Evolutionary conservation across 106 monocot species (phyloP).

Genomic region (Acorus gramineus): DNA sequence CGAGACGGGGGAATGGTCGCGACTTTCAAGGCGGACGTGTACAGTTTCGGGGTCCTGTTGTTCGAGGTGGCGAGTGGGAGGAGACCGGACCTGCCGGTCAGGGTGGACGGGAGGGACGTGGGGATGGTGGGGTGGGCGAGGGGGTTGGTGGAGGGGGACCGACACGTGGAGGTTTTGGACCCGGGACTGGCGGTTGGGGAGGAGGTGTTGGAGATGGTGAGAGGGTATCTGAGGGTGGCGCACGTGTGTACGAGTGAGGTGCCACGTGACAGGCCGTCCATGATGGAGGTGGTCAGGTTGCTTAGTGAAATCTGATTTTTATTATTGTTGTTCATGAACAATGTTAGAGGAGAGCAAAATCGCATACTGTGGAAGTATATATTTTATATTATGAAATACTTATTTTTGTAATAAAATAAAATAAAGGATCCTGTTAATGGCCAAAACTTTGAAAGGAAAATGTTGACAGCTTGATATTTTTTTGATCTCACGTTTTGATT

Average conservation of each 20-base stretch:
- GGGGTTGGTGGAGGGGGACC: constrained; percentile 21
- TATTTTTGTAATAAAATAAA: too few species aligned
- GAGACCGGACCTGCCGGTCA: background rate
- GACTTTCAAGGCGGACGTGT: too few species aligned
- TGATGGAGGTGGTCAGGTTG: constrained; percentile 37
- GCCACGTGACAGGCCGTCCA: constrained; percentile 34
- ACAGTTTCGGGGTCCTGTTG: too few species aligned
- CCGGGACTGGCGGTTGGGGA: constrained; percentile 10
- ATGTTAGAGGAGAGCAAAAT: too few species aligned
- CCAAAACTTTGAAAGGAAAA: too few species aligned
- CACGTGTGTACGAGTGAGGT: constrained; percentile 27
- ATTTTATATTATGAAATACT: too few species aligned
- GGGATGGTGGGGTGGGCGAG: constrained; percentile 33
- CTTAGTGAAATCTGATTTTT: constrained; percentile 14
- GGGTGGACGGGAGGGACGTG: background rate
- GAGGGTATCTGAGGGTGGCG: constrained; percentile 34
- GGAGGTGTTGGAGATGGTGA: constrained; percentile 18
- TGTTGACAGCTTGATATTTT: too few species aligned
- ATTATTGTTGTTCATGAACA: too few species aligned
- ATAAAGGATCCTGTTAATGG: too few species aligned
- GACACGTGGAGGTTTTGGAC: constrained; percentile 39
- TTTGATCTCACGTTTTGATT: too few species aligned
- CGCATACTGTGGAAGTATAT: too few species aligned
- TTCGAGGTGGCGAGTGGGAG: constrained; percentile 46
- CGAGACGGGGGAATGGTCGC: too few species aligned